Evolutionary conservation across 306 rosid species (phyloP).

Genomic region (Pterocarpus macrocarpus): DNA sequence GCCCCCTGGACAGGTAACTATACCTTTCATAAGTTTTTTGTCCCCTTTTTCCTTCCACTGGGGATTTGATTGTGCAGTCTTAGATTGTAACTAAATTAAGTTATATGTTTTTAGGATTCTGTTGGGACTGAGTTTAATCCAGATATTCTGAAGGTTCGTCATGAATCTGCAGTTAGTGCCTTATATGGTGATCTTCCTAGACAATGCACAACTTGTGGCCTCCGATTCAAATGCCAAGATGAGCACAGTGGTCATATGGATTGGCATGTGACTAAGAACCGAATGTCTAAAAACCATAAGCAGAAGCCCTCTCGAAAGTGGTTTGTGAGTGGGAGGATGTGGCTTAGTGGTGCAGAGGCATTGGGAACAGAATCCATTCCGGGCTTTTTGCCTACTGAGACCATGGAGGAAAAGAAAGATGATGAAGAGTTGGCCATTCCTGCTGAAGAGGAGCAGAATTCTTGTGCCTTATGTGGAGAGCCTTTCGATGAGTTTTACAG

Average conservation of each 20-base stretch:
- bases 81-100: slow-evolving; percentile 35
- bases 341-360: slow-evolving; percentile 99
- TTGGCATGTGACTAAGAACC: slow-evolving; percentile 96
- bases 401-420: slow-evolving; percentile 68
- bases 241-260: slow-evolving; percentile 97
- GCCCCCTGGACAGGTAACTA: slow-evolving; percentile 69
- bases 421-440: slow-evolving; percentile 94
- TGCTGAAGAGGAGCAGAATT: slow-evolving; percentile 86
- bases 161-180: slow-evolving; percentile 79
- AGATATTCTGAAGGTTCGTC: slow-evolving; percentile 82
- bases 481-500: slow-evolving; percentile 93
- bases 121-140: slow-evolving; percentile 84
- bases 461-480: slow-evolving; percentile 92
- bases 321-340: slow-evolving; percentile 89
- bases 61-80: not conserved
- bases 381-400: slow-evolving; percentile 79
- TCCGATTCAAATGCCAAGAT: slow-evolving; percentile 89
- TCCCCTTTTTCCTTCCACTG: slow-evolving; percentile 15
- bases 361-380: slow-evolving; percentile 84
- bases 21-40: slow-evolving; percentile 26
- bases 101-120: slow-evolving; percentile 65
- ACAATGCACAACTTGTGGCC: slow-evolving; percentile 94
- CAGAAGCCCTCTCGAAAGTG: slow-evolving; percentile 95
- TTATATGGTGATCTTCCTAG: slow-evolving; percentile 86
- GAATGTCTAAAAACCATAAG: slow-evolving; percentile 89